Evolutionary conservation across 1,284 basidiomycete genomes (phyloP), one percentile per base, ranked within the genome.

Genomic region (Spongiforma sp.): DNA sequence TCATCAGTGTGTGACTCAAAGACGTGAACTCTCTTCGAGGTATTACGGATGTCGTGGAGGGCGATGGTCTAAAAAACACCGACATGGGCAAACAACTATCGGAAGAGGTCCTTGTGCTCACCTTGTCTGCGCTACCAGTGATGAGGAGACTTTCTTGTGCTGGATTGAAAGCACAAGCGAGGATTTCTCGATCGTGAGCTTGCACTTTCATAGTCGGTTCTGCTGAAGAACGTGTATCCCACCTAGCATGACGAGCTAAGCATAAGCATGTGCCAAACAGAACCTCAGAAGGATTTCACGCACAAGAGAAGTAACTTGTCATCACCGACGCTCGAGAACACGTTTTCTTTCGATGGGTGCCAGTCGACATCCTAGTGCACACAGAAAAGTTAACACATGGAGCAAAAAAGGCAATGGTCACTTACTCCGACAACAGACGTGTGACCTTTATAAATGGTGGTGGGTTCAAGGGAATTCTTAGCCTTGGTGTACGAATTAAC

Each of bases 311-410:
- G 85, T 84, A 93, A 89, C 73, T 93, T 93, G 78, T 99, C 97
- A 72, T 99, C 97, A 36, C 96, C 95, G n/a, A 98, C 97, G 68
- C 95, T 98, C 4, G 92, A 96, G 73, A 99, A 96, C 56, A 96
- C 82, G 69, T 91, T 89, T 63, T 96, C 94, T 75, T 93, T 84
- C 26, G 86, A 88, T 15, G 90, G 82, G 79, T 98, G 93, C 97
- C 97, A 99, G 68, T 98, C 96, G 4, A 99, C 96, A 75, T 99
- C 98, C 94, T 98, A 67, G 21, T n/a, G n/a, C 59, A 37, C 62
- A 70, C 59, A n/a, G 73, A 69, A 43, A 7, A 4, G 37, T 69
- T 33, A 59, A 55, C 9, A 30, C 46, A 26, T 30, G n/a, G n/a
- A 59, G n/a, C 37, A 36, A 48, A 59, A 21, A 46, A 58, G 24